Percentiles rank a stretch among this genome's conserved stretches.
Conservation (phyloP, 164 flowering plant genomes). For the Berberis thunbergii region DNA sequence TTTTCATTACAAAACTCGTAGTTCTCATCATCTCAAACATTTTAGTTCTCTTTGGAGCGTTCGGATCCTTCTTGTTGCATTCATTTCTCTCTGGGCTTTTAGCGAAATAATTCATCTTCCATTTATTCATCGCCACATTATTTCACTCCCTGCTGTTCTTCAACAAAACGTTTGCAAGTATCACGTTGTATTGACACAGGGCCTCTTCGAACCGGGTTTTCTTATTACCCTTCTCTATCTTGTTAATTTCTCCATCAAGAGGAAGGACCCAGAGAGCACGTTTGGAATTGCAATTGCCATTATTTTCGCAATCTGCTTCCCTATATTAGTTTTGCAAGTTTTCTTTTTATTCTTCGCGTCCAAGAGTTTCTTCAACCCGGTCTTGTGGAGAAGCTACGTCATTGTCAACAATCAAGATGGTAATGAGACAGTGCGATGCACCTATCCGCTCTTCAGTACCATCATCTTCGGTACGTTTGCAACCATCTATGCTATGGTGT, state of each 20-base stretch:
- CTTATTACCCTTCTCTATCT: conserved; percentile 50
- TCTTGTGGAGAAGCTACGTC: conserved; percentile 14
- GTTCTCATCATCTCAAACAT: conserved; percentile 25
- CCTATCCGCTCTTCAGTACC: conserved; percentile 41
- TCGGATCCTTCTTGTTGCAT: conserved; percentile 40
- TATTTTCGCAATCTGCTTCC: conserved; percentile 24
- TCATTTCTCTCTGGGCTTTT: conserved; percentile 43
- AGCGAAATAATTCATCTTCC: conserved; percentile 42
- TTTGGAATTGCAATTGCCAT: conserved; percentile 12
- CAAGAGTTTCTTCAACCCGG: conserved; percentile 3
- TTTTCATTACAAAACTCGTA: conserved; percentile 33
- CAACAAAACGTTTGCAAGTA: conserved; percentile 38
- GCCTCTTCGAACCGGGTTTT: conserved; percentile 57
- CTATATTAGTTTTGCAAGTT: conserved; percentile 25
- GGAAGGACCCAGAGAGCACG: conserved; percentile 9
- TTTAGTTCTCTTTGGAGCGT: conserved; percentile 59
- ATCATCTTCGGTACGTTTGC: conserved; percentile 36
- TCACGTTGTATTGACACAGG: conserved; percentile 48
- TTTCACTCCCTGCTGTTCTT: conserved; percentile 10
- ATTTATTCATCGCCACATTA: conserved; percentile 16
- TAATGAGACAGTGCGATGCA: conserved; percentile 25
- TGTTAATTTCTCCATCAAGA: conserved; percentile 37
- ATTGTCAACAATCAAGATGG: neutral
- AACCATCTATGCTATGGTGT: conserved; percentile 23
- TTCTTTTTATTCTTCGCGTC: conserved; percentile 25